Percentiles rank a stretch among this genome's conserved stretches.
Conservation (phyloP, 169 alveolate species). For the Eimeria sp. region DNA sequence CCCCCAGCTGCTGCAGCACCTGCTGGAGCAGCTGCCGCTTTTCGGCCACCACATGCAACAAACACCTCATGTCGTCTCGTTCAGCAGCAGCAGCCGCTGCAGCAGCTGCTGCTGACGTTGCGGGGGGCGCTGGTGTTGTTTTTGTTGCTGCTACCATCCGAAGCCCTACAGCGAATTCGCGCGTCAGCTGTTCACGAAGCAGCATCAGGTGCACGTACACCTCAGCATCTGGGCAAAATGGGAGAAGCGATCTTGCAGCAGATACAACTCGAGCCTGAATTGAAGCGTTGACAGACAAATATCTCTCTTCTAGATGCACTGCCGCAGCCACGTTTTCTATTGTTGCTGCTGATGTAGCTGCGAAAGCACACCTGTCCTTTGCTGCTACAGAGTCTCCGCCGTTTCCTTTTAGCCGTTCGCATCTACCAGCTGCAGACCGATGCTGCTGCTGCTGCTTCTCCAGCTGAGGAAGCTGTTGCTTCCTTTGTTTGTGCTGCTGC, state of each 20-base stretch:
- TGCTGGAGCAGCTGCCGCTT: background rate
- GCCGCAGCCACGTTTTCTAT: background rate
- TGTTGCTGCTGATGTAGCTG: constrained; percentile 4
- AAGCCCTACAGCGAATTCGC: constrained; percentile 34
- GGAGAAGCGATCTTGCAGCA: background rate
- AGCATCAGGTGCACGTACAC: constrained; percentile 56
- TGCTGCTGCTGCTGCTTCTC: constrained; percentile 26
- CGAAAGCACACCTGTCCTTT: background rate
- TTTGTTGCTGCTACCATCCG: constrained; percentile 35
- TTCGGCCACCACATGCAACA: background rate
- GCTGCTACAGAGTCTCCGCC: background rate
- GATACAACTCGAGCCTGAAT: constrained; percentile 3
- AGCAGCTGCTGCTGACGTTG: background rate
- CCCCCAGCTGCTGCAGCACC: constrained; percentile 8
- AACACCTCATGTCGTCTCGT: background rate
- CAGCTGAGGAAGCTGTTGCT: background rate
- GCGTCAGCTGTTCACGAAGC: constrained; percentile 56
- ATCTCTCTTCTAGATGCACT: background rate
- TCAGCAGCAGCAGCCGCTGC: constrained; percentile 38
- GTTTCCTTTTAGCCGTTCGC: background rate
- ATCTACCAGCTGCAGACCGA: background rate
- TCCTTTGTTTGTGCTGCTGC: constrained; percentile 5
- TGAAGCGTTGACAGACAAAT: background rate
- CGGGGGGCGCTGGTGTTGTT: background rate
- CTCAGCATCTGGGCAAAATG: constrained; percentile 29